Evolutionary conservation across 2,329 filamentous ascomycete species (phyloP), one percentile per base, ranked within the genome.

Genomic region (Claviceps capensis): DNA sequence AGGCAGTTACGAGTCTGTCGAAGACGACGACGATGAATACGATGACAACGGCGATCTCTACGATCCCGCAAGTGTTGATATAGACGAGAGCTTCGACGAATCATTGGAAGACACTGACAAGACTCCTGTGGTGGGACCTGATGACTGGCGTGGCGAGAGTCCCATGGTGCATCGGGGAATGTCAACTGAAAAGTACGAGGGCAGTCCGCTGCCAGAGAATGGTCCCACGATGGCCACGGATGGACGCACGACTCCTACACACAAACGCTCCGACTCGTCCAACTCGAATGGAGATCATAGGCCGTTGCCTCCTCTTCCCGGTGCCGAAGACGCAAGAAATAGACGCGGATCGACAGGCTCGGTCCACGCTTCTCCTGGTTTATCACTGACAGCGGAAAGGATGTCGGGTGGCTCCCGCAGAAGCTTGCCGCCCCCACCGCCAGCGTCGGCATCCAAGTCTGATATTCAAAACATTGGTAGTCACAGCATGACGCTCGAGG

Each of bases 91-190:
- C 70, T 97, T 97, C 60, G 91, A 97, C 67, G 91, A 88, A 14
- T 95, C 89, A 6, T 77, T 97, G 1, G 91, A 97, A 68, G 91
- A 97, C 63, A 91, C 88, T 5, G 88, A 95, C 62, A 97, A 97
- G 74, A 97, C 93, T 1, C 93, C 93, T 0, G 93, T 98, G 11
- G 91, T 98, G n/a, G 80, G 94, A 22, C 93, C 93, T 0, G 93
- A 97, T 61, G 89, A 96, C 65, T 98, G 93, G 93, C 82, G 86
- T 56, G 86, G 90, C 71, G 70, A 87, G 70, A 65, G 82, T 74
- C 60, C 80, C 7, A 59, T 67, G 50, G 60, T 63, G n/a, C 58
- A 59, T 30, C 62, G 60, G 16, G 57, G 54, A 22, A 54, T 55
- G 2, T 58, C 54, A 38, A 52, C 60, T 5, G 59, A 60, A 16